Evolutionary conservation across 306 rosid genomes (phyloP).

Genomic region (Datisca glomerata): DNA sequence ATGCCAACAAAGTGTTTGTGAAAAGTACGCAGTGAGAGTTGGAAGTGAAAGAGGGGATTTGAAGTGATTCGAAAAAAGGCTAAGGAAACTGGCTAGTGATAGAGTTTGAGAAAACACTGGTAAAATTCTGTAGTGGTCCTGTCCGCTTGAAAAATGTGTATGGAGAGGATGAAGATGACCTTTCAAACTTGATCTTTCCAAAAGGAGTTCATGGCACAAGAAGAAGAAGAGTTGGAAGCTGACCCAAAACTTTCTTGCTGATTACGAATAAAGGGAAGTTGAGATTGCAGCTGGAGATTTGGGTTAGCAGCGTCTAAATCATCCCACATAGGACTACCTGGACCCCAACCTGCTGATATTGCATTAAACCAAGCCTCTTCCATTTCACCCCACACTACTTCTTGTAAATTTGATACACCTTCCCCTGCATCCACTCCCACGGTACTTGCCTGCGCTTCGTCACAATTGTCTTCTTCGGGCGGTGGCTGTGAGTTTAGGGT

Average conservation of each 20-base stretch:
- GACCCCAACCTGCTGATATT: conserved; percentile 85
- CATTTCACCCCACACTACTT: conserved; percentile 83
- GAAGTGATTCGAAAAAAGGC: too few species aligned
- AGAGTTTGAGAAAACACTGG: too few species aligned
- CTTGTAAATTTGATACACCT: conserved; percentile 34
- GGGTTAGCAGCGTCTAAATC: conserved; percentile 56
- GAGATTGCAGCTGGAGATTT: conserved; percentile 43
- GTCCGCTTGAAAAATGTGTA: too few species aligned
- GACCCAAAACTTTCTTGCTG: conserved; percentile 25
- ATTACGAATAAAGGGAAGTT: conserved; percentile 28
- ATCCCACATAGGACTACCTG: conserved; percentile 92
- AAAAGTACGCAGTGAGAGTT: too few species aligned
- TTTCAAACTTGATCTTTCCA: conserved; percentile 46
- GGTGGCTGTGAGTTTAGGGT: conserved; percentile 5
- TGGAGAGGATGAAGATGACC: too few species aligned
- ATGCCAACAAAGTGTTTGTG: too few species aligned
- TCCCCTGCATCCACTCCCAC: conserved; percentile 7
- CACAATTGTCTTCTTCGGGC: conserved; percentile 23
- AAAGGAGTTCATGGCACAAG: conserved; percentile 34
- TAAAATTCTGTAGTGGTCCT: too few species aligned
- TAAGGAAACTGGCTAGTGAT: too few species aligned
- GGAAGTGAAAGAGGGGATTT: too few species aligned
- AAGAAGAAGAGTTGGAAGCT: conserved; percentile 24
- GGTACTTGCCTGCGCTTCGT: conserved; percentile 18
- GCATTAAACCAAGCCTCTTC: conserved; percentile 68